These are phyloP conservation scores for Juglanconis sp. DNA, from an alignment of 2,329 filamentous ascomycete genomes.

Conservation along the genomic window DNA sequence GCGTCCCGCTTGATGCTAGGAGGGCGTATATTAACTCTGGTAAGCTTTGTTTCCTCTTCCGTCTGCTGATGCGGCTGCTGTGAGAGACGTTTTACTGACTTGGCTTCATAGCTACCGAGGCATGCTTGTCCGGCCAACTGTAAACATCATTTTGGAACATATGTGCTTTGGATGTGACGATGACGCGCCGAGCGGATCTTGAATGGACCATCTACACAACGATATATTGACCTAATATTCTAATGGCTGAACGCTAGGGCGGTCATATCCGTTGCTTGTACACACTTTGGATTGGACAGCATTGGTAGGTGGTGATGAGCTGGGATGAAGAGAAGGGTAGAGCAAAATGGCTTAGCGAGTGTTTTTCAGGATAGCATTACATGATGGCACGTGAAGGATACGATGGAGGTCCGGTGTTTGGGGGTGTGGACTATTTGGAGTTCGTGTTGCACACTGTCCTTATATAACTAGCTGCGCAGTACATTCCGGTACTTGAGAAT, in stretches of 20 bases:
- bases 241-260: conserved; percentile 9
- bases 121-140: conserved; percentile 72
- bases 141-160: conserved; percentile 36
- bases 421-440: neutral
- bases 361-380: neutral
- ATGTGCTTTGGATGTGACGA: neutral
- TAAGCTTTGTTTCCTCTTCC: conserved; percentile 45
- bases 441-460: neutral
- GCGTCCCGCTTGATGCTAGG: conserved; percentile 79
- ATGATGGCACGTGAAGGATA: neutral
- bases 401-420: neutral
- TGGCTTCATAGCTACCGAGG: conserved; percentile 62
- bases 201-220: neutral
- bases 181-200: neutral
- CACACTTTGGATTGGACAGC: neutral
- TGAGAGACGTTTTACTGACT: conserved; percentile 26
- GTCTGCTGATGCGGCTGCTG: neutral
- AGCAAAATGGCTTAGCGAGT: neutral
- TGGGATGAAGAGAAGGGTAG: neutral
- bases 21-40: conserved; percentile 91
- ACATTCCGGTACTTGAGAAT: neutral
- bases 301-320: neutral
- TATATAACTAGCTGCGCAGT: neutral
- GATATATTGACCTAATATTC: conserved; percentile 12
- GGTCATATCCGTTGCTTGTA: neutral